These are phyloP conservation scores for Cercospora sesami DNA, from an alignment of 2,329 filamentous ascomycete genomes.

Conservation along the genomic window DNA sequence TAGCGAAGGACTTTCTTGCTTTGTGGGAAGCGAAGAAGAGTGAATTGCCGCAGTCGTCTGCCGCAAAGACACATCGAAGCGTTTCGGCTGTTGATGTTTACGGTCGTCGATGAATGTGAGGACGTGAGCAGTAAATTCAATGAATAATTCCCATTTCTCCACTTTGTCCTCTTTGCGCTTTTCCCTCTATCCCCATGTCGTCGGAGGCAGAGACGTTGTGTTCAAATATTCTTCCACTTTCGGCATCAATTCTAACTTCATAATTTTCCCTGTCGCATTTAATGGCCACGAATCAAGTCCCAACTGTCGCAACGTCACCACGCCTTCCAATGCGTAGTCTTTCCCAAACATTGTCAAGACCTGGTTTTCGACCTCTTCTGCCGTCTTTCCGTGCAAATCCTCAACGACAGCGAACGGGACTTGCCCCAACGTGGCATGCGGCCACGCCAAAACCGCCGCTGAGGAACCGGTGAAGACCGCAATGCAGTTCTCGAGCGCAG, in stretches of 20 bases:
- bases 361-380: conserved; percentile 24
- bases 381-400: conserved; percentile 20
- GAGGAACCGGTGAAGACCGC: conserved; percentile 21
- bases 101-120: background rate
- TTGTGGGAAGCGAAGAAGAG: background rate
- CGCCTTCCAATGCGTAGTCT: conserved; percentile 27
- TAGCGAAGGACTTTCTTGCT: background rate
- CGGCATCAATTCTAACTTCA: conserved; percentile 26
- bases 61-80: background rate
- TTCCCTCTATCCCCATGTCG: background rate
- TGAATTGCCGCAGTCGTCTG: background rate
- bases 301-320: conserved; percentile 25
- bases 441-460: conserved; percentile 23
- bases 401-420: conserved; percentile 28
- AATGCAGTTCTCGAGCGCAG: conserved; percentile 31
- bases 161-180: background rate
- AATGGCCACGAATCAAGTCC: conserved; percentile 27
- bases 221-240: background rate
- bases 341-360: conserved; percentile 27
- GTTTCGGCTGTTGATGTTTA: background rate
- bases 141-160: background rate
- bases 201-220: background rate
- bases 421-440: conserved; percentile 24
- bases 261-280: conserved; percentile 33
- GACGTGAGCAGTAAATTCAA: background rate